Conservation (phyloP, 2,329 filamentous ascomycete species). For the Aureobasidium leucospermi region DNA sequence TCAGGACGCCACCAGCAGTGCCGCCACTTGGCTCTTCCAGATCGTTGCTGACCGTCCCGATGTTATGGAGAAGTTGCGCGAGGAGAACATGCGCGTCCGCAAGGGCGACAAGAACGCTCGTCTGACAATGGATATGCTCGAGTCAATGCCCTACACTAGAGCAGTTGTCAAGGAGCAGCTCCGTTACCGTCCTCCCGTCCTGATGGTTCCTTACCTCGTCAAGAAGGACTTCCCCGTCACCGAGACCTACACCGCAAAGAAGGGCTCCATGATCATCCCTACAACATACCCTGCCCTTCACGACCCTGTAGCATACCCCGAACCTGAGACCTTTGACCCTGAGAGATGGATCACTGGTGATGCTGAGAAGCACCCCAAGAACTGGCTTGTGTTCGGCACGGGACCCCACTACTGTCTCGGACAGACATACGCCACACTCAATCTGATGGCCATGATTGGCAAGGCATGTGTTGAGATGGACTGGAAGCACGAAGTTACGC, state of each 20-base stretch:
- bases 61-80: constrained; percentile 66
- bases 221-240: constrained; percentile 96
- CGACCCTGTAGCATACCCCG: constrained; percentile 84
- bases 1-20: constrained; percentile 92
- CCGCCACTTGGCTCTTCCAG: constrained; percentile 92
- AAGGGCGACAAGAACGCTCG: constrained; percentile 64
- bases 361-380: constrained; percentile 87
- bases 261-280: constrained; percentile 92
- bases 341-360: constrained; percentile 87
- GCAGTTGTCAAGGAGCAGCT: constrained; percentile 87
- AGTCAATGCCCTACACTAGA: constrained; percentile 81
- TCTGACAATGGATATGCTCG: constrained; percentile 76
- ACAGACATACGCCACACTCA: constrained; percentile 83
- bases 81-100: constrained; percentile 75
- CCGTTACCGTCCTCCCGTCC: constrained; percentile 88
- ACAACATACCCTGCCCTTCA: constrained; percentile 85
- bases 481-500: constrained; percentile 83
- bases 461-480: constrained; percentile 63
- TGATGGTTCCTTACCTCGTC: constrained; percentile 91
- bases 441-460: constrained; percentile 81
- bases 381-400: constrained; percentile 84
- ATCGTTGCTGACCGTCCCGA: constrained; percentile 90
- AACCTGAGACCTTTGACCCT: constrained; percentile 82
- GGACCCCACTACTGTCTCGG: constrained; percentile 96
- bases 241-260: constrained; percentile 80